phyloP scores from a whole-genome alignment of 257 asterid genomes.

The Capsicum baccatum region DNA sequence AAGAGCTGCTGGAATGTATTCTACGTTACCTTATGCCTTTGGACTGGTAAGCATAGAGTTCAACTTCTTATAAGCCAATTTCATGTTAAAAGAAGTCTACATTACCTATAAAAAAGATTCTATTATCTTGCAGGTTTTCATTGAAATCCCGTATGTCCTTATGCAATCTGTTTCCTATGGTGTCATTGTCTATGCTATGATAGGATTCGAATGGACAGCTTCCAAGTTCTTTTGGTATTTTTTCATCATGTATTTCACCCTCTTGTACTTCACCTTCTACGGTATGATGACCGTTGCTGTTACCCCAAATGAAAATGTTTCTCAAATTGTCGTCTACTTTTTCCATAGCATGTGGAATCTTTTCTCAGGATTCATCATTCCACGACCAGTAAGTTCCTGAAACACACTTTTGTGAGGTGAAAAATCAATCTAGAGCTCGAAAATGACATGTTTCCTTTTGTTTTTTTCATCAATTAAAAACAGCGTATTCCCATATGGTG shows the following conservation, averaged over 20 bases:
- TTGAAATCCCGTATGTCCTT: slow-evolving; percentile 65
- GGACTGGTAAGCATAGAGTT: slow-evolving; percentile 48
- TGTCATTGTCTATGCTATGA: slow-evolving; percentile 64
- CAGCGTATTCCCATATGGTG: slow-evolving; percentile 71
- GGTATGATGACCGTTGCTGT: slow-evolving; percentile 82
- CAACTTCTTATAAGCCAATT: not conserved
- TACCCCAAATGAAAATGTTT: slow-evolving; percentile 69
- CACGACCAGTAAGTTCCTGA: slow-evolving; percentile 62
- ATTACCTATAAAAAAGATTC: too few species aligned
- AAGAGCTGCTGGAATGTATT: slow-evolving; percentile 84
- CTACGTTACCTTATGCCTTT: slow-evolving; percentile 79
- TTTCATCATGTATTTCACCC: slow-evolving; percentile 60
- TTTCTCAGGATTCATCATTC: slow-evolving; percentile 74
- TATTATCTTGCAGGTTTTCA: slow-evolving; percentile 46
- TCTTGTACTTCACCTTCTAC: slow-evolving; percentile 70
- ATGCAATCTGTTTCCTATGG: slow-evolving; percentile 54
- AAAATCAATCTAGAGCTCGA: not conserved
- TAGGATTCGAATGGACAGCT: slow-evolving; percentile 64
- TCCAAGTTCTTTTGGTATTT: slow-evolving; percentile 76
- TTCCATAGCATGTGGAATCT: slow-evolving; percentile 62
- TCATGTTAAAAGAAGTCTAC: not conserved
- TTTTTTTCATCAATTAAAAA: not conserved
- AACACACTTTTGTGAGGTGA: not conserved
- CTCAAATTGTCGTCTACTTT: slow-evolving; percentile 58
- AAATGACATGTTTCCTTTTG: not conserved